Evolutionary conservation across 768 basidiomycete species (phyloP), one percentile per base, ranked within the genome.

Genomic region (Collybia sordida): DNA sequence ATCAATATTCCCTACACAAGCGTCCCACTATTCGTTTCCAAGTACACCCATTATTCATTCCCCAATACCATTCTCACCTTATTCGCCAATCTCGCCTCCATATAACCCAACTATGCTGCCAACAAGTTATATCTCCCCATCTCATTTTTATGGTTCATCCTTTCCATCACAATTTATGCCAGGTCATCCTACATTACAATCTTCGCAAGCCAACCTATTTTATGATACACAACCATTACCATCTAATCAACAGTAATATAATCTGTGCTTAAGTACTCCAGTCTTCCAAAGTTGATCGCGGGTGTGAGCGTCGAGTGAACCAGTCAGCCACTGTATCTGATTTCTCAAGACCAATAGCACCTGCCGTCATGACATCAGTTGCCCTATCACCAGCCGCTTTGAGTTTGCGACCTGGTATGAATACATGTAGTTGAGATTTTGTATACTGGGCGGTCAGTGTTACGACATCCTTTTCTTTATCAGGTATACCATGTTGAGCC

Each of bases 401-500:
- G n/a, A n/a, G n/a, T n/a, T n/a, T n/a, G n/a, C n/a, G n/a, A n/a
- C n/a, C n/a, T n/a, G n/a, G n/a, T n/a, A n/a, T n/a, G n/a, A n/a
- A n/a, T n/a, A n/a, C n/a, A n/a, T n/a, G n/a, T n/a, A n/a, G n/a
- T n/a, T n/a, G n/a, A n/a, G n/a, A n/a, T n/a, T 38, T 6, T 38
- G 37, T n/a, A 38, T 38, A 15, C 21, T 38, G 37, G 37, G 21
- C 37, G 37, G 6, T 19, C 21, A n/a, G 37, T 14, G n/a, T n/a
- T n/a, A n/a, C n/a, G n/a, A 51, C 57, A 55, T 50, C 58, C 11
- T 25, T 55, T 11, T 56, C 64, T 59, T 6, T 62, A 45, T 61
- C 57, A 15, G 40, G 54, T 45, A 52, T 47, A 9, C 54, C 58
- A 47, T 68, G 69, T 15, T 57, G 55, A 17, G 52, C 61, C 3